Evolutionary conservation across 164 flowering plant species (phyloP).

Genomic region (Tinospora cordifolia): DNA sequence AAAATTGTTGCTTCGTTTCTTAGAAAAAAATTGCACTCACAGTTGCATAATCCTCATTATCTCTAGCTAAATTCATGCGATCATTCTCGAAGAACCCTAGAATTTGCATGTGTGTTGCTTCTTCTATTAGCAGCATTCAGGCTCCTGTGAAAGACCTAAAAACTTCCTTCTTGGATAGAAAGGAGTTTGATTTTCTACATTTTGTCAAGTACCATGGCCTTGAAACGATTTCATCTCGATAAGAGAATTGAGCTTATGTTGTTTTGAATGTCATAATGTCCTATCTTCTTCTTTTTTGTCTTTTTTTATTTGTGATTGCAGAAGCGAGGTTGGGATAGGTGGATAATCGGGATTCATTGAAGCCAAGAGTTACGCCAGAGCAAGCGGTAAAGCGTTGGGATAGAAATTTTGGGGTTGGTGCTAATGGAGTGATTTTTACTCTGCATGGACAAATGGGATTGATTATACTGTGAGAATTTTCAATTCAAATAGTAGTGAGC

Average conservation of each 20-base stretch:
- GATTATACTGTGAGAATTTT: conserved; percentile 93
- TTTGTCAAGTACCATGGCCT: conserved; percentile 96
- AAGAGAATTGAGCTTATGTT: not conserved
- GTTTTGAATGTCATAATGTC: too few species aligned
- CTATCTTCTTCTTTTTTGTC: not conserved
- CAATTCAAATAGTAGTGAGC: conserved; percentile 98
- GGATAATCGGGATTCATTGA: conserved; percentile 75
- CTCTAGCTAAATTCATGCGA: too few species aligned
- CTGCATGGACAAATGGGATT: conserved; percentile 79
- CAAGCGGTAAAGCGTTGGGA: conserved; percentile 87
- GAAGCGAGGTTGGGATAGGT: conserved; percentile 39
- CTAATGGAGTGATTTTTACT: conserved; percentile 87
- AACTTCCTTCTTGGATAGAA: conserved; percentile 45
- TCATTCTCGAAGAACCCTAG: conserved; percentile 15
- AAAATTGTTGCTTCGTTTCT: too few species aligned
- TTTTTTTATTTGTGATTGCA: conserved; percentile 2
- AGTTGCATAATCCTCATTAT: too few species aligned
- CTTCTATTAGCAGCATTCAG: conserved; percentile 38
- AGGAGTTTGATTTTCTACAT: conserved; percentile 47
- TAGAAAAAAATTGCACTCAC: too few species aligned
- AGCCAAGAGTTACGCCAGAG: conserved; percentile 73
- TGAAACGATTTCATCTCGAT: conserved; percentile 92
- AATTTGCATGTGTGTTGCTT: conserved; percentile 23
- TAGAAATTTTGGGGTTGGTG: conserved; percentile 93
- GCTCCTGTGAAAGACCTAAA: conserved; percentile 24